These are phyloP conservation scores for Caloboletus firmus DNA, from an alignment of 1,284 basidiomycete genomes.

Conservation along the genomic window DNA sequence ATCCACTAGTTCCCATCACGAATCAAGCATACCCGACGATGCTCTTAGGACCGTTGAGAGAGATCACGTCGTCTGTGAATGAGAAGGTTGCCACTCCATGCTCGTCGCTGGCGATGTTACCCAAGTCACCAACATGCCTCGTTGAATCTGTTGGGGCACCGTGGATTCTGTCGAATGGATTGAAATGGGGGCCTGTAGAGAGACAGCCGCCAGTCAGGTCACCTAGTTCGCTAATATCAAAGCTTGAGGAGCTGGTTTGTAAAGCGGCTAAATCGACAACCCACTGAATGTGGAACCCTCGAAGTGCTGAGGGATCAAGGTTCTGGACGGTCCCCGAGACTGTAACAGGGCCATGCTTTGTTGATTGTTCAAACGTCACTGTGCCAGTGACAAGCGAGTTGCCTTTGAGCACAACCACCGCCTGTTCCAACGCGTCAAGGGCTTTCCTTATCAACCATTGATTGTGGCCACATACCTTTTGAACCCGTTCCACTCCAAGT, in stretches of 20 bases:
- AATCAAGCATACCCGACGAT: constrained; percentile 60
- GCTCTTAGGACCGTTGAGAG: constrained; percentile 68
- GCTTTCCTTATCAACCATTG: not conserved
- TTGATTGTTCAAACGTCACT: constrained; percentile 63
- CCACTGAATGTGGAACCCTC: constrained; percentile 81
- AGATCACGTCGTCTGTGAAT: constrained; percentile 61
- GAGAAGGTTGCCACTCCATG: constrained; percentile 58
- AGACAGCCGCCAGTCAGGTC: constrained; percentile 68
- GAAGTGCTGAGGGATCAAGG: constrained; percentile 57
- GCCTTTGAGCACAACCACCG: constrained; percentile 66
- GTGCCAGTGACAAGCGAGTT: constrained; percentile 60
- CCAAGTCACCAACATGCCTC: constrained; percentile 78
- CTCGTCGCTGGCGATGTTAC: constrained; percentile 67
- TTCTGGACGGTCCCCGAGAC: constrained; percentile 63
- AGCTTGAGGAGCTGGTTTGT: not conserved
- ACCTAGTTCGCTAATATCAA: constrained; percentile 56
- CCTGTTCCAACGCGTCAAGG: constrained; percentile 37
- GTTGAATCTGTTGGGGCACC: constrained; percentile 58
- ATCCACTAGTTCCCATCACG: constrained; percentile 1
- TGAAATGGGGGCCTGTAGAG: constrained; percentile 76
- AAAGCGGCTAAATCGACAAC: constrained; percentile 29
- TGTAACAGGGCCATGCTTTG: constrained; percentile 53
- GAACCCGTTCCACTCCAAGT: constrained; percentile 14
- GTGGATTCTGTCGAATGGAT: constrained; percentile 66
- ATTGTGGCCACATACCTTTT: constrained; percentile 20